Evolutionary conservation across 495 filamentous ascomycete species (phyloP).

Genomic region (Penicillium maclennaniae): DNA sequence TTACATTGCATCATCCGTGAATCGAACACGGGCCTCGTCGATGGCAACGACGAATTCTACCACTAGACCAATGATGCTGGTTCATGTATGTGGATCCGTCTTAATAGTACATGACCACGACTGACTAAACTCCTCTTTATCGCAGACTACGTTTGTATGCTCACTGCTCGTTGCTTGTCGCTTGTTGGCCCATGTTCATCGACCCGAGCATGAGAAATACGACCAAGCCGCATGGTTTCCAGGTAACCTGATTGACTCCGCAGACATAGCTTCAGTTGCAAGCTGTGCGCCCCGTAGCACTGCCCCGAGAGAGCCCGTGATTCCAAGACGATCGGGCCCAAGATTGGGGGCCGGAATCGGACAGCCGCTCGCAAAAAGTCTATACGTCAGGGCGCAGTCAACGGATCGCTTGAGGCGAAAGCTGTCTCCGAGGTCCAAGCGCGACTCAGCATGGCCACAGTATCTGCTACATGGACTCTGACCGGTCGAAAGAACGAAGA

Average conservation of each 20-base stretch:
- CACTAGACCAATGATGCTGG: constrained; percentile 55
- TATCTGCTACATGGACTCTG: background rate
- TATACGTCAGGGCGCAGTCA: background rate
- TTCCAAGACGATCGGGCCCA: background rate
- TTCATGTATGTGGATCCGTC: background rate
- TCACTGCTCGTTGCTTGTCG: background rate
- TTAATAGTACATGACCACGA: too few relatives aligned
- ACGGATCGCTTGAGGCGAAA: background rate
- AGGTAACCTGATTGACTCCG: background rate
- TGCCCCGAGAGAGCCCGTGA: background rate
- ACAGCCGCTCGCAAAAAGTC: background rate
- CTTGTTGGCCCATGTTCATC: background rate
- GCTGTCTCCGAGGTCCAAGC: background rate
- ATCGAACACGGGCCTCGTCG: constrained; percentile 58
- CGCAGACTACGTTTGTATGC: background rate
- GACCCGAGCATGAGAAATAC: background rate
- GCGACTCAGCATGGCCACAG: background rate
- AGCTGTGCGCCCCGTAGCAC: background rate
- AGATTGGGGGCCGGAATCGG: constrained; percentile 2
- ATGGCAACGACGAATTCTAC: constrained; percentile 60
- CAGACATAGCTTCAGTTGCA: background rate
- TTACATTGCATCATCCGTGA: constrained; percentile 49
- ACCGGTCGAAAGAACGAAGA: background rate
- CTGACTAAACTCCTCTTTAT: background rate
- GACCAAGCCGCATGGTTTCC: background rate